phyloP scores from a whole-genome alignment of 208 protist genomes.

The Angomonas ambiguus region DNA sequence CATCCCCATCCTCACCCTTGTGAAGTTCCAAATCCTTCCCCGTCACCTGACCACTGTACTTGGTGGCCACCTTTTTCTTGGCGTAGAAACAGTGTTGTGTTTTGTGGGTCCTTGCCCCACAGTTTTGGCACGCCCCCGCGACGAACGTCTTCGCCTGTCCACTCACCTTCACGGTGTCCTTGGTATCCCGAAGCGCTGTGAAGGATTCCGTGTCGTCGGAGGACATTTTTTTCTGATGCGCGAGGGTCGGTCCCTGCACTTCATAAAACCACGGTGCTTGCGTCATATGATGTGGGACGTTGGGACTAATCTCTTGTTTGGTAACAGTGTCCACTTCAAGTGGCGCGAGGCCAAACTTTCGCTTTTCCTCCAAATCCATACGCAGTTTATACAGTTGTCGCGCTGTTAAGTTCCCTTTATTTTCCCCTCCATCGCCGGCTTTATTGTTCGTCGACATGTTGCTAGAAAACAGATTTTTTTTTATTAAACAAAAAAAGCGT shows the following conservation, averaged over 20 bases:
- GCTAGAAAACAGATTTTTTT: too few species aligned
- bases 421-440: background rate
- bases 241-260: constrained; percentile 68
- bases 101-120: constrained; percentile 97
- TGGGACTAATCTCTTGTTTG: constrained; percentile 94
- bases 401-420: constrained; percentile 23
- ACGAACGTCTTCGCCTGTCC: constrained; percentile 84
- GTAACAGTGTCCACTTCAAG: constrained; percentile 75
- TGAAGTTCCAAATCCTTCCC: constrained; percentile 42
- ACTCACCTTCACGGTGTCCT: constrained; percentile 31
- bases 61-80: constrained; percentile 68
- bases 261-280: constrained; percentile 97
- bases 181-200: constrained; percentile 21
- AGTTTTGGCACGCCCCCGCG: constrained; percentile 98
- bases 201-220: constrained; percentile 18
- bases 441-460: constrained; percentile 11
- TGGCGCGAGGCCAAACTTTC: constrained; percentile 80
- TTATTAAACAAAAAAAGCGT: too few species aligned
- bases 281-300: constrained; percentile 98
- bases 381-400: constrained; percentile 71
- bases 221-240: constrained; percentile 79
- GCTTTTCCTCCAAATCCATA: constrained; percentile 84
- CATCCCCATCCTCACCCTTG: background rate
- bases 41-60: constrained; percentile 63
- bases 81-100: constrained; percentile 93